Percentiles rank a stretch among this genome's conserved stretches.
Conservation (phyloP, 352 stramenopile species). For the Thalassiosira allenii region DNA sequence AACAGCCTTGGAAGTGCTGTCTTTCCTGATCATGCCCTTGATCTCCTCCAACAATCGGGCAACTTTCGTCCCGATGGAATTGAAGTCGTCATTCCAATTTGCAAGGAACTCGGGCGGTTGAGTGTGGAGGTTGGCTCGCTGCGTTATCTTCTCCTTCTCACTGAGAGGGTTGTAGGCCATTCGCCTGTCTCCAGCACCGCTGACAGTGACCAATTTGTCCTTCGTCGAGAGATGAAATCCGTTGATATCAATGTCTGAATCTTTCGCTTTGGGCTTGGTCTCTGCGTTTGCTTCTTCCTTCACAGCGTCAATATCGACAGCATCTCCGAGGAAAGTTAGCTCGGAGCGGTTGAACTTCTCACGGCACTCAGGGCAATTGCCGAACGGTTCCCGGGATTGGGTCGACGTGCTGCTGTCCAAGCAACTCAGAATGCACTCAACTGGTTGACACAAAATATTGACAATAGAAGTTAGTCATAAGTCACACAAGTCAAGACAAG, state of each 20-base stretch:
- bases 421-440: slow-evolving; percentile 41
- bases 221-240: slow-evolving; percentile 28
- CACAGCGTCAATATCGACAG: slow-evolving; percentile 18
- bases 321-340: slow-evolving; percentile 42
- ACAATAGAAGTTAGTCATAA: not conserved
- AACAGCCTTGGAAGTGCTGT: slow-evolving; percentile 53
- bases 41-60: slow-evolving; percentile 36
- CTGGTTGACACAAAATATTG: not conserved
- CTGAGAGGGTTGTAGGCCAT: not conserved
- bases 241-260: slow-evolving; percentile 28
- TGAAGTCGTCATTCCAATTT: slow-evolving; percentile 14
- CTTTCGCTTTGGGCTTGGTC: slow-evolving; percentile 8
- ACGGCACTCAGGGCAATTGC: slow-evolving; percentile 24
- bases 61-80: slow-evolving; percentile 28
- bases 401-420: slow-evolving; percentile 3
- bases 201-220: slow-evolving; percentile 6
- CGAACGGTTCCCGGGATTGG: slow-evolving; percentile 11
- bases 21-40: slow-evolving; percentile 37
- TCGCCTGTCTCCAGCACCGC: slow-evolving; percentile 3
- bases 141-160: slow-evolving; percentile 8
- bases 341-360: slow-evolving; percentile 22
- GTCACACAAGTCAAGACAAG: no score
- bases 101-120: slow-evolving; percentile 24
- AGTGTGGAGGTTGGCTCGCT: slow-evolving; percentile 20
- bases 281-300: not conserved